These are phyloP conservation scores for Alliaria petiolata DNA, from an alignment of 345 rosid species.

Conservation along the genomic window DNA sequence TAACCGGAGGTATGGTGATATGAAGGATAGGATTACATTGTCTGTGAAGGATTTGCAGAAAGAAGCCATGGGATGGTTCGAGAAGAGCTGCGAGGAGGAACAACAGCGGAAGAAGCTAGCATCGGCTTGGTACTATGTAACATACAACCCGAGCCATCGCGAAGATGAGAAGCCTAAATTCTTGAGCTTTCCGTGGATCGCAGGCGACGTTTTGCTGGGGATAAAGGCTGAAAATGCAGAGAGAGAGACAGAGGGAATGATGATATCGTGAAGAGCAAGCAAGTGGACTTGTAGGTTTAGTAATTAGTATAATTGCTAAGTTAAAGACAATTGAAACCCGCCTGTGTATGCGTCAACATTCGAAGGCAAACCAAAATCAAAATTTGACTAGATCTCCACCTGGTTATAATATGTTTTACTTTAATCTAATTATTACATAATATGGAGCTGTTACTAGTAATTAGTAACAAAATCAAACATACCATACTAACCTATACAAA, in stretches of 20 bases:
- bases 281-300: background rate
- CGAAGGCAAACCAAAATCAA: too few species aligned
- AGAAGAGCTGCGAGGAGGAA: constrained; percentile 39
- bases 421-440: too few species aligned
- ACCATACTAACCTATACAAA: too few species aligned
- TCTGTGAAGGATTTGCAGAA: constrained; percentile 52
- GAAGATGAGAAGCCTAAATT: constrained; percentile 36
- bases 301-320: background rate
- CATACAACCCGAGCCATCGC: constrained; percentile 49
- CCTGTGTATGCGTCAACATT: too few species aligned
- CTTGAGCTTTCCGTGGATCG: constrained; percentile 86
- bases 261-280: background rate
- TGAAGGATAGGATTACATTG: constrained; percentile 69
- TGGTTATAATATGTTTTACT: too few species aligned
- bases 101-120: constrained; percentile 50
- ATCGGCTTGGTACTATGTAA: constrained; percentile 88
- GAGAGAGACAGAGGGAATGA: background rate
- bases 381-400: too few species aligned
- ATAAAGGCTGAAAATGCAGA: constrained; percentile 43
- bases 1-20: constrained; percentile 68
- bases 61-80: constrained; percentile 73
- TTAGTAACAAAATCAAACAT: too few species aligned
- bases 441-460: too few species aligned
- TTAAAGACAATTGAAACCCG: background rate
- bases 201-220: constrained; percentile 53